Evolutionary conservation across 257 asterid species (phyloP).

Genomic region (Ilex asprella): DNA sequence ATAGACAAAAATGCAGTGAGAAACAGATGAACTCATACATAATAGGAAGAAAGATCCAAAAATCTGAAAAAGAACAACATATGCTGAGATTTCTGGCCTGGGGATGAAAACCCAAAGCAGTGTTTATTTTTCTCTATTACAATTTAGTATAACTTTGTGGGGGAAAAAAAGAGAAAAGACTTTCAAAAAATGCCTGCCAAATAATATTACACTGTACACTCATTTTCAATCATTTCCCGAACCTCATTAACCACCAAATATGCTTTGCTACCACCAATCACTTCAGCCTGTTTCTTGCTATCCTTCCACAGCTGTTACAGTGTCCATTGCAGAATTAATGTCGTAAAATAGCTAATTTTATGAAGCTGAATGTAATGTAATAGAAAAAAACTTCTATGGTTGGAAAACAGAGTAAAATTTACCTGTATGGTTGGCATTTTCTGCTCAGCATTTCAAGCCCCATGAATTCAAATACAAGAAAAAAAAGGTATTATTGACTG

Average conservation of each 20-base stretch:
- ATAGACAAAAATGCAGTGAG: too few relatives aligned
- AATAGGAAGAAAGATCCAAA: too few relatives aligned
- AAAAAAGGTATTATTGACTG: conserved; percentile 11
- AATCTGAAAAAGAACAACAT: too few relatives aligned
- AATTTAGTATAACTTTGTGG: too few relatives aligned
- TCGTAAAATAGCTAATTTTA: not conserved
- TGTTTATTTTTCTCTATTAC: too few relatives aligned
- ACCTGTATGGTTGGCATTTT: conserved; percentile 99
- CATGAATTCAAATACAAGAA: conserved; percentile 31
- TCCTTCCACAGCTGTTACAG: conserved; percentile 70
- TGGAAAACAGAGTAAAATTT: conserved; percentile 10
- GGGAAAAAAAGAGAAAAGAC: too few relatives aligned
- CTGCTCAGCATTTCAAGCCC: conserved; percentile 42
- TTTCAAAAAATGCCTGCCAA: too few relatives aligned
- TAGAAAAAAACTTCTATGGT: not conserved
- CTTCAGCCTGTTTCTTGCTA: conserved; percentile 76
- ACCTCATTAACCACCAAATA: conserved; percentile 74
- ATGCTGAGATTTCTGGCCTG: too few relatives aligned
- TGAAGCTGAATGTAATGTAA: not conserved
- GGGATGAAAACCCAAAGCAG: too few relatives aligned
- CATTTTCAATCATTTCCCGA: conserved; percentile 74
- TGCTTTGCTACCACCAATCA: conserved; percentile 83
- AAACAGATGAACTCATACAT: too few relatives aligned
- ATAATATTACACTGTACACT: not conserved
- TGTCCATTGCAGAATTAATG: not conserved